Conservation (phyloP, 306 rosid genomes). For the Canavalia ensiformis region DNA sequence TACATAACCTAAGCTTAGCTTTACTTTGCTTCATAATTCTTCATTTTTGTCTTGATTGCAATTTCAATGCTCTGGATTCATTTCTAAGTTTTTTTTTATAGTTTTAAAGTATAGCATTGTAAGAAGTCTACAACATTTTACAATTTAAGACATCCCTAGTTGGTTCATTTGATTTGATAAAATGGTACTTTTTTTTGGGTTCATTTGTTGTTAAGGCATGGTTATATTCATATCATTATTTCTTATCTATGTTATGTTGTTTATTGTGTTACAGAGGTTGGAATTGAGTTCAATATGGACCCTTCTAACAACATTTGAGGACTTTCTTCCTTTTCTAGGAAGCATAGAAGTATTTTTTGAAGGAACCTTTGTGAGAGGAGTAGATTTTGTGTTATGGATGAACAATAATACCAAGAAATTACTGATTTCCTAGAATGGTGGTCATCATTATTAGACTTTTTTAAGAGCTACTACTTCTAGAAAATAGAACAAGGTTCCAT, state of each 20-base stretch:
- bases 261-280: constrained; percentile 65
- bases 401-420: constrained; percentile 84
- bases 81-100: too few species aligned
- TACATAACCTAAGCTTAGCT: too few species aligned
- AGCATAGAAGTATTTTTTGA: constrained; percentile 71
- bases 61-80: too few species aligned
- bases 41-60: too few species aligned
- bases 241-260: constrained; percentile 38
- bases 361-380: constrained; percentile 95
- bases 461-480: constrained; percentile 86
- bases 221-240: constrained; percentile 38
- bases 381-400: constrained; percentile 94
- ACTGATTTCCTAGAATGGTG: constrained; percentile 55
- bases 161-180: constrained; percentile 36
- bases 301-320: constrained; percentile 91
- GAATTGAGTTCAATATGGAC: constrained; percentile 98
- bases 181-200: constrained; percentile 2
- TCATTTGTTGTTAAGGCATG: constrained; percentile 17
- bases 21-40: too few species aligned
- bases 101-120: too few species aligned
- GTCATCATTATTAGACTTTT: constrained; percentile 93
- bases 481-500: constrained; percentile 91
- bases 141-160: not conserved
- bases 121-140: too few species aligned
- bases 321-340: constrained; percentile 73